Base-by-base conservation (phyloP, 2,329 filamentous ascomycete genomes). In the Alternaria incomplexa region DNA sequence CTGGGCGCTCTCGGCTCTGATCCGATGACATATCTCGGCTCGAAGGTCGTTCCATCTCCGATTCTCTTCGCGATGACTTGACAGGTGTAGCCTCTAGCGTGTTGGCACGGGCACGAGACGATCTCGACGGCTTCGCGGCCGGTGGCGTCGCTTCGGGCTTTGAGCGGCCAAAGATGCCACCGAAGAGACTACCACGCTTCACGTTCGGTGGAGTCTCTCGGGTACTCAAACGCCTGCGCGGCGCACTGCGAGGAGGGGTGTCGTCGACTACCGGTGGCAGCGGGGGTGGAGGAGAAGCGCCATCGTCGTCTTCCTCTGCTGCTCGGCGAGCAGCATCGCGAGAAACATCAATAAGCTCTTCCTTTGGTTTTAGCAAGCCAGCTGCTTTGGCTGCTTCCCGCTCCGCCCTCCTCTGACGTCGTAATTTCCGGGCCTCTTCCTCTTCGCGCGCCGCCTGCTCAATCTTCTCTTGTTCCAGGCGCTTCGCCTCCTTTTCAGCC, bases 1-100 rank as follows among this genome's bases (percentile, higher is more conserved):
- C 76, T 4, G 73, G 68, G 3, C 74, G 75, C 40, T 78, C 76
- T 9, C 74, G 72, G 46, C 75, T 76, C 23, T 72, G 76, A 28
- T 73, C 73, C 2, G 77, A 79, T 3, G 76, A 79, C 30, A 75
- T 68, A 12, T 73, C 70, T 56, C 73, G 77, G 53, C 71, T 77
- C 17, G 64, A 63, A 7, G 74, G 71, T 13, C 70, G 67, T 11
- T 70, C 71, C 15, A 47, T 65, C 20, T 77, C 73, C 12, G 40
- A 13, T 15, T 77, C 73, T 12, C 69, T 77, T 5, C 66, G 65
- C 26, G 66, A 47, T 8, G 60, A 55, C 26, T 65, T 66, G 4
- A 64, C 52, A 1, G 67, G 64, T 5, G 58, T 69, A 2, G 57
- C 68, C 6, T 73, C 67, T 7, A 70, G 52, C 6, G 76, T 68